A percentile compares a stretch with the other conserved stretches of the same genome.
Conservation (phyloP, 2,329 filamentous ascomycete species). For the Diaporthe ampelina region DNA sequence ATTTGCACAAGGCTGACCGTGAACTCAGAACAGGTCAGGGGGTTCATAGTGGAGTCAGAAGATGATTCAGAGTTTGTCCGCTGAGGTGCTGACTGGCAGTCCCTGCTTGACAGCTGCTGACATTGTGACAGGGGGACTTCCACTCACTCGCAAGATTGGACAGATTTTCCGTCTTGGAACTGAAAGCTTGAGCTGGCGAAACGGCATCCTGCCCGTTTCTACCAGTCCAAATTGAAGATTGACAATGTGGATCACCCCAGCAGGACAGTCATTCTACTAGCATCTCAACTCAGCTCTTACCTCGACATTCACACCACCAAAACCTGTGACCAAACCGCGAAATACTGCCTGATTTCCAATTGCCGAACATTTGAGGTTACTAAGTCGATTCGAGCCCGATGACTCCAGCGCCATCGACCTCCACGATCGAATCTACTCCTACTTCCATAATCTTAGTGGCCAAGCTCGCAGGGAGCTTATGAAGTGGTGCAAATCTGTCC, state of each 20-base stretch:
- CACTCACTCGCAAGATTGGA: neutral
- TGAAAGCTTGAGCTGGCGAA: neutral
- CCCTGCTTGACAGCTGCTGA: neutral
- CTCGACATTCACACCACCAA: neutral
- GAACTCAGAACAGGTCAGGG: neutral
- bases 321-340: neutral
- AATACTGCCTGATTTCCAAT: neutral
- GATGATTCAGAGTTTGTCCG: neutral
- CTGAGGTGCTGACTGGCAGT: no score
- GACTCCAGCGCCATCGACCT: neutral
- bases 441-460: neutral
- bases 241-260: neutral
- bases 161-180: neutral
- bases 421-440: neutral
- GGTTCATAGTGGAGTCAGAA: neutral
- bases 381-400: neutral
- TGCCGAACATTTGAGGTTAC: neutral
- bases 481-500: constrained; percentile 46
- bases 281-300: neutral
- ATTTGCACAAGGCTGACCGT: neutral
- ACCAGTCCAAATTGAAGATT: neutral
- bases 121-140: neutral
- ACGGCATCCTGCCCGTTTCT: neutral
- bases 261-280: no score
- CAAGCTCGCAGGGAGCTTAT: neutral